Evolutionary conservation across 345 rosid genomes (phyloP), one percentile per base, ranked within the genome.

Genomic region (Sonneratia caseolaris): DNA sequence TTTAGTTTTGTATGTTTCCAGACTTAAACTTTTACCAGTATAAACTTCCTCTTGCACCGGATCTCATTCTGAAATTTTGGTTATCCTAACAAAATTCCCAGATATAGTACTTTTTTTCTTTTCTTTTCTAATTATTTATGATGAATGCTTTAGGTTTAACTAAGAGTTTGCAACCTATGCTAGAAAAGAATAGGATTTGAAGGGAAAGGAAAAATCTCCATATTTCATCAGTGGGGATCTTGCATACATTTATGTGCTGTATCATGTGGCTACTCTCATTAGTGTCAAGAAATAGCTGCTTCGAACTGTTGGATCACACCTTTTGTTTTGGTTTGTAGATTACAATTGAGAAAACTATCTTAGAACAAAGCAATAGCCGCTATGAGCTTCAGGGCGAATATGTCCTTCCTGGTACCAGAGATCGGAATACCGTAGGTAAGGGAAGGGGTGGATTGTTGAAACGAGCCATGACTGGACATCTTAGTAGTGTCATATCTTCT

Each of bases 301-400:
- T 12, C 51, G 4, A 36, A 70, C 9, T 10, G 18, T 22, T 36
- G 24, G 7, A 32, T 49, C 65, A 55, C 45, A 45, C 32, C 62
- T 68, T 43, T 68, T 56, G 18, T 32, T 55, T 32, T 37, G n/a
- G 19, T 68, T 18, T 67, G 74, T 73, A 94, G 98, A 91, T 94
- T 79, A 91, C 92, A 62, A 82, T 94, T 76, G 98, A 94, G 84
- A 94, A 91, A 86, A 85, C 95, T 82, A 80, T 94, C 78, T 73
- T 94, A 80, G 97, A 94, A 72, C 98, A 94, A 87, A 79, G 76
- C 76, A 87, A 81, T 78, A 94, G 98, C 81, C 84, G 90, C 51
- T 94, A 94, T 82, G 98, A 91, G 89, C 95, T 94, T 86, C 98
- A 94, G 86, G 98, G 97, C 22, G 98, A 94, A 86, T 94, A 94